Conservation (phyloP, 2,329 filamentous ascomycete species). For the Ascosphaera apis region DNA sequence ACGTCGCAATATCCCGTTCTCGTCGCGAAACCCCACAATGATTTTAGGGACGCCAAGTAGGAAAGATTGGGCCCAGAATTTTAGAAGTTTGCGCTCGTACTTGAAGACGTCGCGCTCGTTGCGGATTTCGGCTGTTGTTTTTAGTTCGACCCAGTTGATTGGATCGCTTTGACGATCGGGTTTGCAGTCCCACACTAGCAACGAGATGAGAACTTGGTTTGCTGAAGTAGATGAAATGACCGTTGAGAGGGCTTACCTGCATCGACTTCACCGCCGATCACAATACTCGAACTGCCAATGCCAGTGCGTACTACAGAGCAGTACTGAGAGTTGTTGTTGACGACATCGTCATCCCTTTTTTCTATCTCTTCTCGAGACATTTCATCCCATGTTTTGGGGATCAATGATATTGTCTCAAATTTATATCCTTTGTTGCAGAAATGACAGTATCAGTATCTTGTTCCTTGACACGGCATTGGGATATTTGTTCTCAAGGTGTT, state of each 20-base stretch:
- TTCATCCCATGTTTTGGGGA: constrained; percentile 52
- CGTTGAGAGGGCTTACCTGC: constrained; percentile 40
- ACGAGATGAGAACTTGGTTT: not conserved
- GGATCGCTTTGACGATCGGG: constrained; percentile 40
- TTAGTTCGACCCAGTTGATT: constrained; percentile 85
- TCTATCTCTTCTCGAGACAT: constrained; percentile 59
- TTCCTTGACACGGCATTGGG: not conserved
- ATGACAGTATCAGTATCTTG: constrained; percentile 2
- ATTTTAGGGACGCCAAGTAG: constrained; percentile 80
- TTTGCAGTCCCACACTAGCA: constrained; percentile 59
- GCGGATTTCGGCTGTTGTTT: constrained; percentile 56
- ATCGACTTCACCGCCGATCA: constrained; percentile 87
- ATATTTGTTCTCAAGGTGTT: not conserved
- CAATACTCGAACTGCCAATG: constrained; percentile 49
- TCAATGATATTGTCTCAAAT: constrained; percentile 66
- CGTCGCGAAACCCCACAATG: constrained; percentile 66
- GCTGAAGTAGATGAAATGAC: constrained; percentile 2
- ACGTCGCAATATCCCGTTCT: constrained; percentile 44
- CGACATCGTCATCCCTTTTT: constrained; percentile 41
- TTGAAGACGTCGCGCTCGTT: constrained; percentile 44
- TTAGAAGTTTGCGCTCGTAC: constrained; percentile 77
- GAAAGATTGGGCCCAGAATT: constrained; percentile 94
- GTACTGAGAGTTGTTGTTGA: constrained; percentile 84
- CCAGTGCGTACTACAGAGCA: constrained; percentile 83
- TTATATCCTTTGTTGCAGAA: constrained; percentile 52